phyloP scores from a whole-genome alignment of 2,329 filamentous ascomycete genomes.

The Coniella lustricola region DNA sequence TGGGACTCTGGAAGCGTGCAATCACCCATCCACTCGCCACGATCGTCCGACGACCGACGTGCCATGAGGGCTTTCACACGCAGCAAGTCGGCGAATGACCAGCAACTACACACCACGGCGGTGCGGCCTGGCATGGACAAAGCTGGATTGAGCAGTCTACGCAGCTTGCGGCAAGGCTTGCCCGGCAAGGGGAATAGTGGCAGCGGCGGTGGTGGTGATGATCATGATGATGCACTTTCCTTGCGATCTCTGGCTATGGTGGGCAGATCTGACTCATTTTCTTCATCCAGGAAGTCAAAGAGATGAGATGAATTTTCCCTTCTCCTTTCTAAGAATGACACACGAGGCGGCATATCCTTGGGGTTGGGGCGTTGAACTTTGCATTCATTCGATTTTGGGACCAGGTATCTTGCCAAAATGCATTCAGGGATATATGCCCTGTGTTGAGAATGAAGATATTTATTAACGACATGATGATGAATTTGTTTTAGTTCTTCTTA shows the following conservation, averaged over 20 bases:
- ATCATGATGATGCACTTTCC: slow-evolving; percentile 11
- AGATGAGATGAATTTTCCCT: slow-evolving; percentile 1
- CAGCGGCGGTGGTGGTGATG: slow-evolving; percentile 2
- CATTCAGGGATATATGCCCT: too few species aligned
- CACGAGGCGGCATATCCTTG: too few species aligned
- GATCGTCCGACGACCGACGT: slow-evolving; percentile 3
- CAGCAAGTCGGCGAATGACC: background rate
- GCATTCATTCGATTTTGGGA: too few species aligned
- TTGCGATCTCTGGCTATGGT: slow-evolving; percentile 15
- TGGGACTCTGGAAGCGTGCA: slow-evolving; percentile 2
- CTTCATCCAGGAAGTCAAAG: slow-evolving; percentile 8
- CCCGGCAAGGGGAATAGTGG: too few species aligned
- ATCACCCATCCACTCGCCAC: background rate
- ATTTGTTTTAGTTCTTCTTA: too few species aligned
- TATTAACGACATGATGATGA: too few species aligned
- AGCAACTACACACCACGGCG: slow-evolving; percentile 3
- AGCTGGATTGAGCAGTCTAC: slow-evolving; percentile 12
- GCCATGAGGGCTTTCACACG: slow-evolving; percentile 1
- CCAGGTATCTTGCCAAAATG: too few species aligned
- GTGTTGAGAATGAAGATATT: too few species aligned
- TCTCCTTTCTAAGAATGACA: too few species aligned
- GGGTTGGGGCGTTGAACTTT: too few species aligned
- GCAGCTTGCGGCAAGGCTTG: slow-evolving; percentile 10
- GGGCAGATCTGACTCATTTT: slow-evolving; percentile 8
- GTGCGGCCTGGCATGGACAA: slow-evolving; percentile 13